A percentile compares a stretch with the other conserved stretches of the same genome.
These are phyloP conservation scores for Penicillium atrosanguineum DNA, from an alignment of 495 filamentous ascomycete species.

Conservation along the genomic window DNA sequence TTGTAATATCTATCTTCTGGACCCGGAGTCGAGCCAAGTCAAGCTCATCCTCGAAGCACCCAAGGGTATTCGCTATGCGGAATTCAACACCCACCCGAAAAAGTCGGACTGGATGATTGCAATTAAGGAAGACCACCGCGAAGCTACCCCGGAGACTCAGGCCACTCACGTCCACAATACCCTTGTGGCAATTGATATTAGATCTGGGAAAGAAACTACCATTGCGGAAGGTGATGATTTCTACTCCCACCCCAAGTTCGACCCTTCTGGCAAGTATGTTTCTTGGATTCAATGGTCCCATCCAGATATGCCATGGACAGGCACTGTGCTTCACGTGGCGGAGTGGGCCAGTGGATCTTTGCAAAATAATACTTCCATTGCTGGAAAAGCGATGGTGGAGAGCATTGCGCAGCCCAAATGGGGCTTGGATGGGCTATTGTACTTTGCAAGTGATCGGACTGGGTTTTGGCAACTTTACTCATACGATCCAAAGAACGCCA, in stretches of 20 bases:
- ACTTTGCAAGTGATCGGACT: constrained; percentile 39
- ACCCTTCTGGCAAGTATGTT: constrained; percentile 38
- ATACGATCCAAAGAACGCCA: constrained; percentile 12
- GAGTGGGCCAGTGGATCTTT: constrained; percentile 31
- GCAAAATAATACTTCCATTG: constrained; percentile 20
- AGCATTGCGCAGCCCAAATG: constrained; percentile 46
- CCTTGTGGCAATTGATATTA: constrained; percentile 23
- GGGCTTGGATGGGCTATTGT: constrained; percentile 41
- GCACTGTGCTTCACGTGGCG: constrained; percentile 38
- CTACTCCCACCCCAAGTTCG: constrained; percentile 48
- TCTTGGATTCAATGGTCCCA: constrained; percentile 52
- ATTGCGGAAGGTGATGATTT: constrained; percentile 44
- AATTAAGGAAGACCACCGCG: constrained; percentile 45
- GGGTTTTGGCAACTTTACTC: constrained; percentile 45
- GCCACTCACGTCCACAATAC: constrained; percentile 26
- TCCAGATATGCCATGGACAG: constrained; percentile 50
- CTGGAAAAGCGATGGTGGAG: constrained; percentile 28
- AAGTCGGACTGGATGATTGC: constrained; percentile 37
- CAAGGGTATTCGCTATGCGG: constrained; percentile 35
- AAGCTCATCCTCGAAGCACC: constrained; percentile 17
- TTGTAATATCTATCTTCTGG: constrained; percentile 35
- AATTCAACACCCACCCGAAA: constrained; percentile 34
- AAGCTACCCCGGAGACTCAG: constrained; percentile 30
- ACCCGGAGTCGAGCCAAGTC: constrained; percentile 24
- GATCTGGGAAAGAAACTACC: constrained; percentile 10